These are phyloP conservation scores for Scenedesmus sp. DNA, from an alignment of 163 green algal genomes.

Conservation along the genomic window DNA sequence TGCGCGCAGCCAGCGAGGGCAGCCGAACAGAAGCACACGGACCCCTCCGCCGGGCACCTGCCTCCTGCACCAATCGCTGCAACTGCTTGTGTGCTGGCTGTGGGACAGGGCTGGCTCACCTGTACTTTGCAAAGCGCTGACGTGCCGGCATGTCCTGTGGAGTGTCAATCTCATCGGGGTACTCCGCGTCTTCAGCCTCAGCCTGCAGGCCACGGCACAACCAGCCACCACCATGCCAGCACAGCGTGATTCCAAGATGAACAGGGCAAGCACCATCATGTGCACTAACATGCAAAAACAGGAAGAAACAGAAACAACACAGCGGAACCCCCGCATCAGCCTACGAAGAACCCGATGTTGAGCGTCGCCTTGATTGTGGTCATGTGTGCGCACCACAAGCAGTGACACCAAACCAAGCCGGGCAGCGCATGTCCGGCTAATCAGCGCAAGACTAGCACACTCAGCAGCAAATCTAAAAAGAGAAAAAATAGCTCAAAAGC, in stretches of 20 bases:
- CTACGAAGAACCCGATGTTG: too few species aligned
- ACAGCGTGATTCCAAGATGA: background rate
- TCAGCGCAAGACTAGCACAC: background rate
- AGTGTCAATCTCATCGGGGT: slow-evolving; percentile 92
- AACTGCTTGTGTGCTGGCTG: background rate
- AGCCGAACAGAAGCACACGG: background rate
- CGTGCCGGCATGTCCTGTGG: slow-evolving; percentile 80
- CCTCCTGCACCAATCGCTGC: too few species aligned
- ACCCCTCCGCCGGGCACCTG: background rate
- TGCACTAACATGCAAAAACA: too few species aligned
- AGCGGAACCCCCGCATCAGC: too few species aligned
- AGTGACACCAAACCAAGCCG: too few species aligned
- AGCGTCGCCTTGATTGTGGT: too few species aligned
- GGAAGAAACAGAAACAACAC: too few species aligned
- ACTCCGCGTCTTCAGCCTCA: slow-evolving; percentile 81
- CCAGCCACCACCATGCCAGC: too few species aligned
- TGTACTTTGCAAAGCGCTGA: slow-evolving; percentile 77
- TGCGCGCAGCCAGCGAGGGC: background rate
- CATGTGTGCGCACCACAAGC: too few species aligned
- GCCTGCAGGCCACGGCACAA: slow-evolving; percentile 40
- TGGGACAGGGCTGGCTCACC: background rate
- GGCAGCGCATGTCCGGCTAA: too few species aligned
- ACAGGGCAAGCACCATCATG: too few species aligned
- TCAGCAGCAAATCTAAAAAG: too few species aligned
- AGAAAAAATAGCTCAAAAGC: background rate